A percentile compares a stretch with the other conserved stretches of the same genome.
Evolutionary conservation across 139 green algal species (phyloP).

Genomic region (Chlorella sorokiniana): DNA sequence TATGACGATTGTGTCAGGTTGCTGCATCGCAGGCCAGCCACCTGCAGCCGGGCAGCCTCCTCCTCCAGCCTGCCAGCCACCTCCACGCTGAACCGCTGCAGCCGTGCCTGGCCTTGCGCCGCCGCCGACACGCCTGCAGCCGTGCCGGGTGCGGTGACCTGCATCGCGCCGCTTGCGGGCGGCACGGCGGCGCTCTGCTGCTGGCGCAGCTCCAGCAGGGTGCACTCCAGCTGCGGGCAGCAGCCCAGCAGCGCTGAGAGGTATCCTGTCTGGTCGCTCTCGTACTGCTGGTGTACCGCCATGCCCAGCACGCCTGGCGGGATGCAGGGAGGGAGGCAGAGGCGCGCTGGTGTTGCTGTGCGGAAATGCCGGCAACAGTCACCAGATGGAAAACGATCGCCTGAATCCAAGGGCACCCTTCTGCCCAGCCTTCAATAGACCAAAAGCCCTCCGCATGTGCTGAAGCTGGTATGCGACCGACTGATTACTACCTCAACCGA

Average conservation of each 20-base stretch:
- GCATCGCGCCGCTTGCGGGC: neutral
- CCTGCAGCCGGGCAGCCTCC: neutral
- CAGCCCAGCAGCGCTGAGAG: neutral
- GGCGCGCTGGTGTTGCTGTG: too few species aligned
- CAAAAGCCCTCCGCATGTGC: too few species aligned
- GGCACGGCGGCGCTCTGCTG: neutral
- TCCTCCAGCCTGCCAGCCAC: neutral
- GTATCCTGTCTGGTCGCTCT: neutral
- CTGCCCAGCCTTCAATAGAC: too few species aligned
- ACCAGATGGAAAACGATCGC: too few species aligned
- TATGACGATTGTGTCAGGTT: too few species aligned
- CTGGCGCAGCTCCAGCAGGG: neutral
- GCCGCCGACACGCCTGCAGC: too few species aligned
- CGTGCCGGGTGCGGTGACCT: too few species aligned
- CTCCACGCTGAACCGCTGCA: neutral
- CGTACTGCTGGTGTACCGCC: neutral
- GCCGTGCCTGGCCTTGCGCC: neutral
- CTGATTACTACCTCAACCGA: too few species aligned
- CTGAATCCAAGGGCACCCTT: too few species aligned
- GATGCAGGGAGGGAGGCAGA: neutral
- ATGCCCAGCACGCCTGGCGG: neutral
- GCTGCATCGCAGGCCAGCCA: neutral
- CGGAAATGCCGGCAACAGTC: neutral
- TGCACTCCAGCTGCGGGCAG: neutral
- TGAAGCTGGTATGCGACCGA: too few species aligned